Base-by-base conservation (phyloP, 169 alveolate species). In the Plasmodium inui region DNA sequence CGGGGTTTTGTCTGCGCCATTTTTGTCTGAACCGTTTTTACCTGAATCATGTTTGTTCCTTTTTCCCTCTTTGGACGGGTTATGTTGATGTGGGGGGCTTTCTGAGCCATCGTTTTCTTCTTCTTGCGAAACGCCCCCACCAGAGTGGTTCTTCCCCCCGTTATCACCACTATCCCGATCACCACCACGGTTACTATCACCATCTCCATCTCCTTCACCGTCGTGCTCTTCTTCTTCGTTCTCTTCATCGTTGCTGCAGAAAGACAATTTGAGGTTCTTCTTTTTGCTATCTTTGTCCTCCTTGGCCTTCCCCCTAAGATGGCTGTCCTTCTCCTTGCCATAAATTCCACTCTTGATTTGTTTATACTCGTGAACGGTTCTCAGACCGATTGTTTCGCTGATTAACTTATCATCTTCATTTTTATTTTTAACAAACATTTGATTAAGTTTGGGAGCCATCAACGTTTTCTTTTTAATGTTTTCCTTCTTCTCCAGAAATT, bases 331-430 rank as follows among this genome's bases (percentile, higher is more conserved):
- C 67, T 79, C 71, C 8, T 88, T 79, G 72, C 89, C 82, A 88
- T 41, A 88, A 57, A 88, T 88, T 78, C 82, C 76, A 88, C 82
- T 81, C 57, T 88, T 88, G 44, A 88, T 88, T 79, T 88, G 67
- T 88, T 88, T 88, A 88, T 88, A 88, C 57, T 88, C 94, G 61
- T 88, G 94, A 39, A 88, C 94, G 26, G 94, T 88, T 50, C 94
- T 88, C 0, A 88, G 85, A 39, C 94, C 94, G 14, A 88, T 79
- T 3, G 94, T 88, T 88, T 88, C 94, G 73, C 83, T 88, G 53
- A 88, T 88, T 79, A 88, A 78, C 82, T 88, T 88, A 50, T 88
- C 94, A 79, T 88, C 94, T 22, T 88, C 89, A 57, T 78, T 88
- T 88, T 88, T 88, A 79, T 88, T 88, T 78, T 78, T 88, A 57